Evolutionary conservation across 257 asterid genomes (phyloP), one percentile per base, ranked within the genome.

Genomic region (Handroanthus guayacan): DNA sequence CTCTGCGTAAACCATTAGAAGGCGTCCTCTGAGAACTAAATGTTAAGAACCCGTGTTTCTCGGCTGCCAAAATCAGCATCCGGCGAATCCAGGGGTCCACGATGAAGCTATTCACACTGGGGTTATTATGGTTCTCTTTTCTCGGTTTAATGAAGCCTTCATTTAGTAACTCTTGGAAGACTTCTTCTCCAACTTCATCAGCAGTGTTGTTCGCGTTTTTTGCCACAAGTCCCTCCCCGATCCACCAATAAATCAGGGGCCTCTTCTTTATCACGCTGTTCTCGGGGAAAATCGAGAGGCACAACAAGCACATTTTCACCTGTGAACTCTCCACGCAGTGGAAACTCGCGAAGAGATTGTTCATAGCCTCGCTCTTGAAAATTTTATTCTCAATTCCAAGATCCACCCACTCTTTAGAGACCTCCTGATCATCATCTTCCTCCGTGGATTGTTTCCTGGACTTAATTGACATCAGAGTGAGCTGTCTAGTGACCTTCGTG

Each of bases 1-100:
- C 77, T 11, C 69, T 43, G 5, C 61, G 77, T 2, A 25, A 6
- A 44, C 51, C 69, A 12, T 60, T 34, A 61, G 17, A 36, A 2
- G 69, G 77, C 37, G 5, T 60, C 51, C 36, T 13, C 6, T 43
- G 37, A 4, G 41, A 4, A 18, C 20, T 11, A 8, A 71, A 72
- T 4, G 9, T 38, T 0, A 25, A 9, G 62, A 61, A 41, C 0
- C 6, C 3, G 25, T 14, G 14, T n/a, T 61, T 1, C 69, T 47
- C 5, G 62, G 71, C 78, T 8, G 48, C 41, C 25, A 1, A 14
- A 48, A 73, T 48, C 9, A 73, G 67, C 62, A 61, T 50, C 18
- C 62, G 70, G 52, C 58, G 78, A 10, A 62, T 37, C 78, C 78
- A 61, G 31, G 78, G 78, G 70, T 50, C 13, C 55, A 73, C 17